Evolutionary conservation across 2,329 filamentous ascomycete genomes (phyloP).

Genomic region (Lasiodiplodia citricola): DNA sequence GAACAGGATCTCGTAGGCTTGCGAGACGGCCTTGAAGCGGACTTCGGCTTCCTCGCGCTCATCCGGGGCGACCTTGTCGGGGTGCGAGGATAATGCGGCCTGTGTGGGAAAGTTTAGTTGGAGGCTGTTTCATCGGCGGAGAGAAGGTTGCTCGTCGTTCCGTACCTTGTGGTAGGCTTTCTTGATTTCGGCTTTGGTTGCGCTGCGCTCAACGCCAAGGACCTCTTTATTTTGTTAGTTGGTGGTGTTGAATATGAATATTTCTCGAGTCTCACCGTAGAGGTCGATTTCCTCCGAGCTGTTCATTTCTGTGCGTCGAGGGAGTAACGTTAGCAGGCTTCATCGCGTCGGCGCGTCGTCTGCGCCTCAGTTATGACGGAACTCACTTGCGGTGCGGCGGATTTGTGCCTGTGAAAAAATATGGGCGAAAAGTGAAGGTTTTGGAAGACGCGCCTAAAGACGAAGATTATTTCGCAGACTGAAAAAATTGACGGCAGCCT

Average conservation of each 20-base stretch:
- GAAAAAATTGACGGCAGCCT: conserved; percentile 1
- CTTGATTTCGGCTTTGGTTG: conserved; percentile 82
- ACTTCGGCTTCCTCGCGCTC: conserved; percentile 84
- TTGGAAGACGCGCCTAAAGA: background rate
- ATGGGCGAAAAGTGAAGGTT: background rate
- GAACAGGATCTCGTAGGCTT: conserved; percentile 96
- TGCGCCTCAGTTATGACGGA: conserved; percentile 28
- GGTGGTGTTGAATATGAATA: background rate
- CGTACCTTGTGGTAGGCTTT: conserved; percentile 93
- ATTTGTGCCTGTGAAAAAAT: conserved; percentile 8
- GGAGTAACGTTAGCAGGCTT: conserved; percentile 19
- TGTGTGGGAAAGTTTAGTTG: conserved; percentile 44
- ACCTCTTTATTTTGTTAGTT: conserved; percentile 65
- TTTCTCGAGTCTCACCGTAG: conserved; percentile 51
- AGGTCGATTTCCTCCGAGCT: conserved; percentile 61
- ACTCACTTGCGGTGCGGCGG: conserved; percentile 13
- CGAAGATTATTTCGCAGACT: background rate
- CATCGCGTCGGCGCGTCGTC: background rate
- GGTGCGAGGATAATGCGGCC: conserved; percentile 87
- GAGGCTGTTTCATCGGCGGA: too few relatives aligned
- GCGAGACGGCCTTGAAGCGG: conserved; percentile 89
- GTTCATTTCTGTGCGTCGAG: conserved; percentile 51
- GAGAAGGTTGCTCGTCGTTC: conserved; percentile 22
- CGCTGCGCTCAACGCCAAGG: conserved; percentile 74
- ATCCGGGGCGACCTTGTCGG: conserved; percentile 91